These are phyloP conservation scores for Haplographium delicatum DNA, from an alignment of 495 filamentous ascomycete genomes.

Conservation along the genomic window DNA sequence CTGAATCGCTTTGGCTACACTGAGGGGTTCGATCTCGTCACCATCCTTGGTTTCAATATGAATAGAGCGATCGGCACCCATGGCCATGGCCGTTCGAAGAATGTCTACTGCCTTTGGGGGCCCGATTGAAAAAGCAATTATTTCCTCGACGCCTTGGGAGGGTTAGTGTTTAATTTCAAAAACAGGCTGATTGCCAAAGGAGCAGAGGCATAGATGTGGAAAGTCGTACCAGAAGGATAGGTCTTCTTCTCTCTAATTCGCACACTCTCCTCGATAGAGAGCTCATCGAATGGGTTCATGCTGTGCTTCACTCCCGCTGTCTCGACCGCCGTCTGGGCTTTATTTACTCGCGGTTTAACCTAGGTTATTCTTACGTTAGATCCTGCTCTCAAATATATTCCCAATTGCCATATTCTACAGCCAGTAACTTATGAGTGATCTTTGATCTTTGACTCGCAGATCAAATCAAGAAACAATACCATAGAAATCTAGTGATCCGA, in stretches of 20 bases:
- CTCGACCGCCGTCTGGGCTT: conserved; percentile 87
- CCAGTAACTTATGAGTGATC: too few species aligned
- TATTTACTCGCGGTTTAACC: conserved; percentile 98
- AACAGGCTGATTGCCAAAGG: too few species aligned
- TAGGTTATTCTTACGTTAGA: too few species aligned
- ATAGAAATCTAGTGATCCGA: too few species aligned
- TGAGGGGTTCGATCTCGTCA: conserved; percentile 74
- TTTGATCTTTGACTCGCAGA: too few species aligned
- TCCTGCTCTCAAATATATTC: too few species aligned
- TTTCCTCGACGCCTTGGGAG: conserved; percentile 62
- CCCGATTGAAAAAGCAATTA: conserved; percentile 82
- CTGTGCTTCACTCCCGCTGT: conserved; percentile 89
- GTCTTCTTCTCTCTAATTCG: conserved; percentile 78
- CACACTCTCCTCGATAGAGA: conserved; percentile 92
- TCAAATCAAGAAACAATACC: background rate
- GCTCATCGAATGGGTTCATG: conserved; percentile 99
- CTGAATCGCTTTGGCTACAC: conserved; percentile 81
- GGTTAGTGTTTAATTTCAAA: conserved; percentile 27
- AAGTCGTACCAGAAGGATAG: background rate
- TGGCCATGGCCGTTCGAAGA: conserved; percentile 94
- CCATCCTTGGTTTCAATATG: conserved; percentile 70
- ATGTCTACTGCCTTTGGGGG: conserved; percentile 81
- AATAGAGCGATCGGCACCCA: conserved; percentile 90
- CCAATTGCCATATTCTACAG: too few species aligned
- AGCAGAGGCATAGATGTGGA: background rate